phyloP scores from a whole-genome alignment of 441 rosid genomes.

The Lagerstroemia fauriei region DNA sequence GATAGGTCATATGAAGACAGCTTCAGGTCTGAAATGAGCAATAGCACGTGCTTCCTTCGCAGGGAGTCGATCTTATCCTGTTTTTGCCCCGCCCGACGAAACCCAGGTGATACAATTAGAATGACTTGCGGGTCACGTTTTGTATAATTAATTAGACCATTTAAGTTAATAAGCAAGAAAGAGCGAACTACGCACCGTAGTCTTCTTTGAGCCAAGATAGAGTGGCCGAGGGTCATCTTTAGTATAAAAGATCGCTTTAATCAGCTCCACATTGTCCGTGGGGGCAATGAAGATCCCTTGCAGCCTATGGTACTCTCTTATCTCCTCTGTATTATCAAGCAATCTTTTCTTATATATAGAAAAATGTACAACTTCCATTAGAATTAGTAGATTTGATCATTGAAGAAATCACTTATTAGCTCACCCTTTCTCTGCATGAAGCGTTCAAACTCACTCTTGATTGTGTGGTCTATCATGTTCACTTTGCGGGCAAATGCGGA shows the following conservation, averaged over 20 bases:
- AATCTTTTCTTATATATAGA: background rate
- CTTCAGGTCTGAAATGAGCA: constrained; percentile 72
- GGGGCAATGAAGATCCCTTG: constrained; percentile 22
- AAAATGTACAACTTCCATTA: background rate
- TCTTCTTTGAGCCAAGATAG: constrained; percentile 54
- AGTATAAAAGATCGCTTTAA: constrained; percentile 55
- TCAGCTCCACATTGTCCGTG: constrained; percentile 67
- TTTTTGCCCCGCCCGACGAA: background rate
- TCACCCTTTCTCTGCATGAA: constrained; percentile 20
- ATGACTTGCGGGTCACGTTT: no score
- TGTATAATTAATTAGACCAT: no score
- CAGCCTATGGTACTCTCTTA: constrained; percentile 27
- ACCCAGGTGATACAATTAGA: background rate
- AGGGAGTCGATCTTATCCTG: constrained; percentile 69
- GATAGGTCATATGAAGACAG: constrained; percentile 57
- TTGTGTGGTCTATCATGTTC: constrained; percentile 5
- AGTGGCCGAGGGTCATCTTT: constrained; percentile 63
- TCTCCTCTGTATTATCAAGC: constrained; percentile 10
- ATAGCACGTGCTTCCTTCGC: constrained; percentile 60
- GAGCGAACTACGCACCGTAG: constrained; percentile 42
- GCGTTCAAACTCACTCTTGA: constrained; percentile 18
- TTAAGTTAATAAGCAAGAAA: background rate
- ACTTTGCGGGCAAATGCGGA: constrained; percentile 10
- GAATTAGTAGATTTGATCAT: no score
- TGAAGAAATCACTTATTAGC: background rate